These are phyloP conservation scores for Tetrahymena thermophila DNA, from an alignment of 73 alveolate genomes.

Conservation along the genomic window DNA sequence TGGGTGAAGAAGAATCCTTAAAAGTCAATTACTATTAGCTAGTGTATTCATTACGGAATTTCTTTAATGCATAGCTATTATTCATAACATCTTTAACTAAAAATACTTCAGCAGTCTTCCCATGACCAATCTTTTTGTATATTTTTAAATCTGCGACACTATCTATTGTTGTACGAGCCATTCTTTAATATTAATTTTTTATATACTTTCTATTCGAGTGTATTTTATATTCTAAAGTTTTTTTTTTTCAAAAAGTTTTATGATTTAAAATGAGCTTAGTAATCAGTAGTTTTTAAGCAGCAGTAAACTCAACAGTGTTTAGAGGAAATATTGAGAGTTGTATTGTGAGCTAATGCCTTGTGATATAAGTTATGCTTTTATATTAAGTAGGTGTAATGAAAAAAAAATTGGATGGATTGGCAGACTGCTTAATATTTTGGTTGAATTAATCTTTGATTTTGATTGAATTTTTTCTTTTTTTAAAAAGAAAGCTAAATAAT, in stretches of 20 bases:
- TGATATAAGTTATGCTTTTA: not conserved
- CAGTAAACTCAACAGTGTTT: not conserved
- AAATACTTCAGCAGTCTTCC: not conserved
- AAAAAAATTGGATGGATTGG: not conserved
- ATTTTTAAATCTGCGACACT: not conserved
- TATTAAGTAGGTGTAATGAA: not conserved
- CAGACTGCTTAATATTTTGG: not conserved
- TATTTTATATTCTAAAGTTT: not conserved
- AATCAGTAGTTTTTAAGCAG: too few species aligned
- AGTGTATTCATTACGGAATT: not conserved
- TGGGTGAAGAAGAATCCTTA: not conserved
- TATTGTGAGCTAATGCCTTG: not conserved
- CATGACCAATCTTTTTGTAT: not conserved
- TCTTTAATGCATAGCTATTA: not conserved
- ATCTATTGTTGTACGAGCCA: not conserved
- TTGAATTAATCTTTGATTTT: not conserved
- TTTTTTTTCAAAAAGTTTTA: not conserved
- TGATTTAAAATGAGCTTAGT: too few species aligned
- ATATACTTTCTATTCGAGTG: not conserved
- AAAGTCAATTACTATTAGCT: not conserved
- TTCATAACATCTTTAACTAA: not conserved
- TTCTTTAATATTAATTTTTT: not conserved
- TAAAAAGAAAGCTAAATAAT: not conserved
- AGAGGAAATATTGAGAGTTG: not conserved
- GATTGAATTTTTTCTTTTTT: not conserved